Conservation (phyloP, 2,329 filamentous ascomycete genomes). For the Neonectria neomacrospora region DNA sequence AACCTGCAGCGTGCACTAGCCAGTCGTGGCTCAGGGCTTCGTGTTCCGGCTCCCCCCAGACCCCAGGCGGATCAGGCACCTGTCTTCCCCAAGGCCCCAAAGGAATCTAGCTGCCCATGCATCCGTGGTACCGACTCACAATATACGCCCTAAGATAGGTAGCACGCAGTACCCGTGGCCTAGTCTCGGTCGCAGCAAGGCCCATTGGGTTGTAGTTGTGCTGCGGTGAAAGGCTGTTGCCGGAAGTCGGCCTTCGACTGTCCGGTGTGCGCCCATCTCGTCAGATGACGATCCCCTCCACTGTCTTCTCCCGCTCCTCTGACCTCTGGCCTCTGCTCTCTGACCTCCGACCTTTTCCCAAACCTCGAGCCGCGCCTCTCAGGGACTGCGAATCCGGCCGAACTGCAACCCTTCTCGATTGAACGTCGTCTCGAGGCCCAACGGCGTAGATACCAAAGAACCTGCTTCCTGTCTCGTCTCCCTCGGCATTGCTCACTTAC, state of each 20-base stretch:
- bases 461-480: too few relatives aligned
- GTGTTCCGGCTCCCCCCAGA: neutral
- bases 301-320: conserved; percentile 26
- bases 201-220: conserved; percentile 9
- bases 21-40: neutral
- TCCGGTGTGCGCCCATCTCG: conserved; percentile 10
- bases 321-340: neutral
- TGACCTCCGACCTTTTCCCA: neutral
- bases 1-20: neutral
- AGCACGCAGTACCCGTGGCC: neutral
- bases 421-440: neutral
- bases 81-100: neutral
- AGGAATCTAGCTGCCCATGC: neutral
- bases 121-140: neutral
- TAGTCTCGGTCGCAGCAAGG: neutral
- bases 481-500: neutral
- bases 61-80: neutral
- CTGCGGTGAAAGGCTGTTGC: conserved; percentile 14
- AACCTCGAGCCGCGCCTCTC: neutral
- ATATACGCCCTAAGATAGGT: neutral
- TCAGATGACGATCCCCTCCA: conserved; percentile 45
- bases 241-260: conserved; percentile 22
- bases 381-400: neutral
- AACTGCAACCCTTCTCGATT: neutral
- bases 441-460: neutral